Base-by-base conservation (phyloP, 352 stramenopile genomes). In the Blastocystis sp. region DNA sequence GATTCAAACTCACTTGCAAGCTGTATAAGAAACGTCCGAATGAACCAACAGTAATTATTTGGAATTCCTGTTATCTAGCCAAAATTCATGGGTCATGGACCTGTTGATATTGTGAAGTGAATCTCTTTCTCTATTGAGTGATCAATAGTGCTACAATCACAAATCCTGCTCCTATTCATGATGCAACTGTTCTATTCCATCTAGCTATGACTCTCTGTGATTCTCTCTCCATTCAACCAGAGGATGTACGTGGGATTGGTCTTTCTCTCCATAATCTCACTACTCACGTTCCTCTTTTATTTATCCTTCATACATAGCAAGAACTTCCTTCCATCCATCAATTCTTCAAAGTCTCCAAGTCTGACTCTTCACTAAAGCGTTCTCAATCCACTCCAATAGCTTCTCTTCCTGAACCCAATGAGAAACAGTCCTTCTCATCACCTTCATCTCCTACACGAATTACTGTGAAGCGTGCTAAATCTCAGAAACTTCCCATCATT, bases 71-170 rank as follows among this genome's bases (percentile, higher is more conserved):
- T 42, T 19, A 1, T 16, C 5, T 65, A 57, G 46, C 19, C 51
- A 19, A 83, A 83, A 56, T 66, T 66, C 51, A 66, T 83, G 71
- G 71, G 71, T 63, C 52, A 61, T n/a, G 71, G 71, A 24, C 71
- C 71, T 19, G 71, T 83, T 0, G 71, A 83, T 43, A 65, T 83
- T n/a, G 19, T 83, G 7, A 83, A 54, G 71, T 83, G 19, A 5
- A 14, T 66, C 9, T 49, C n/a, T n/a, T n/a, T 21, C 46, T 49
- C 9, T 46, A 51, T 11, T 16, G 6, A 29, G 0, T 83, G 3
- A 14, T 43, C 5, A 1, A n/a, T 43, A 83, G 71, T 37, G 29
- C 21, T 3, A 46, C 63, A 14, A 24, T 16, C 0, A 46, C 71
- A 29, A 52, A 29, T 83, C 27, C 71, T 11, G 58, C 42, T 14